phyloP scores from a whole-genome alignment of 176 grass and related monocot species.

The Zea luxurians region DNA sequence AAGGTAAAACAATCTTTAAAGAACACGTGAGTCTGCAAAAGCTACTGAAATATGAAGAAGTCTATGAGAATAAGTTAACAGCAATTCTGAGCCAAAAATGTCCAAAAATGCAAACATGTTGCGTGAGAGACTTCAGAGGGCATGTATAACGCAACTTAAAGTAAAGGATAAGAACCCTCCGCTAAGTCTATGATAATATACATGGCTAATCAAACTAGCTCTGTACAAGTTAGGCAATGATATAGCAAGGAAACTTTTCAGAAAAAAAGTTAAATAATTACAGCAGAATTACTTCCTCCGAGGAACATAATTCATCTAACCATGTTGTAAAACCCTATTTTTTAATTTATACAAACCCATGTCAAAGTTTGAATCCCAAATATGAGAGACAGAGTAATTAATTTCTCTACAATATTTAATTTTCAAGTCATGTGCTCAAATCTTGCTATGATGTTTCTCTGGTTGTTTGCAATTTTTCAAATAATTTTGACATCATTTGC shows the following conservation, averaged over 20 bases:
- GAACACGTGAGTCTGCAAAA: constrained; percentile 19
- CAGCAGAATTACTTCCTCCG: background rate
- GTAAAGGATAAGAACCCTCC: background rate
- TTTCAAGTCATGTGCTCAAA: too few relatives aligned
- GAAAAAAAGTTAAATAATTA: constrained; percentile 4
- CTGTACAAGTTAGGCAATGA: background rate
- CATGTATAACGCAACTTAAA: background rate
- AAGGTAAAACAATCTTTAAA: constrained; percentile 38
- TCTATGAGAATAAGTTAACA: constrained; percentile 19
- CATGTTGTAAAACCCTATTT: background rate
- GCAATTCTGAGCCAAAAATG: constrained; percentile 18
- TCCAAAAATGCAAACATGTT: background rate
- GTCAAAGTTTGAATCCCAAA: too few relatives aligned
- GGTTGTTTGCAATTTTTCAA: too few relatives aligned
- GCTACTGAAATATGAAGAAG: constrained; percentile 26
- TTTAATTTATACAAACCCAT: too few relatives aligned
- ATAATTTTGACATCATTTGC: too few relatives aligned
- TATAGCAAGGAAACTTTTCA: constrained; percentile 17
- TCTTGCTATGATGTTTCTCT: too few relatives aligned
- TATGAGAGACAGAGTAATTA: too few relatives aligned
- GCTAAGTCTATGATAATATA: background rate
- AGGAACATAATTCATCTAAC: background rate
- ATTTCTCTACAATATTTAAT: too few relatives aligned
- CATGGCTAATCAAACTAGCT: background rate
- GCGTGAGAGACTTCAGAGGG: background rate